phyloP scores from a whole-genome alignment of 495 filamentous ascomycete species.

The Pyronema domesticum region DNA sequence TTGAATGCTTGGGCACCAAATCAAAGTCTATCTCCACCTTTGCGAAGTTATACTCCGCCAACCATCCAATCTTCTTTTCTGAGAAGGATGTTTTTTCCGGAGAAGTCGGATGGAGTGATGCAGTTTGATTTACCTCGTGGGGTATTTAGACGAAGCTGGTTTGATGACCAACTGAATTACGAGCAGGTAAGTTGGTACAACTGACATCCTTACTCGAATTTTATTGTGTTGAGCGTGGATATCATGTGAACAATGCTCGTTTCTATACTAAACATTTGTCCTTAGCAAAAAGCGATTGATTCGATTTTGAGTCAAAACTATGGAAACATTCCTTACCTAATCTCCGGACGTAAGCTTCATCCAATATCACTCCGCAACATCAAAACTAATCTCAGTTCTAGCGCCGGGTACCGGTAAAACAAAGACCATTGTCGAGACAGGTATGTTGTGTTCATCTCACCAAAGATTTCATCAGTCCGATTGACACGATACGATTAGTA shows the following conservation, averaged over 20 bases:
- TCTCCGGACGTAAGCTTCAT: constrained; percentile 28
- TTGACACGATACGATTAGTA: constrained; percentile 7
- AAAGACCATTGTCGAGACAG: constrained; percentile 36
- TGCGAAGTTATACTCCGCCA: neutral
- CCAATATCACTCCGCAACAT: neutral
- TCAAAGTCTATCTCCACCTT: neutral
- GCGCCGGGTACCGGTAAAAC: constrained; percentile 39
- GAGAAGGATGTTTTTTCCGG: constrained; percentile 35
- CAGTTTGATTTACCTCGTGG: constrained; percentile 28
- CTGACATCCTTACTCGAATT: neutral
- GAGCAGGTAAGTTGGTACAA: constrained; percentile 26
- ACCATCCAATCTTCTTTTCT: constrained; percentile 23
- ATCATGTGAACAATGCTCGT: neutral
- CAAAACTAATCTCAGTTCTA: neutral
- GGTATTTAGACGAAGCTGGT: constrained; percentile 22
- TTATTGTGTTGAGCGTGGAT: no score
- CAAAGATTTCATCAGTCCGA: constrained; percentile 1
- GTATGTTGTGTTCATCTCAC: constrained; percentile 24
- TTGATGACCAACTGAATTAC: constrained; percentile 32
- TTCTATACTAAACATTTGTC: constrained; percentile 17
- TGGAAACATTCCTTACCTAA: constrained; percentile 34
- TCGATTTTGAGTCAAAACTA: constrained; percentile 30
- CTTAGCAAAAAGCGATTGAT: constrained; percentile 29
- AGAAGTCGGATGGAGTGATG: constrained; percentile 25
- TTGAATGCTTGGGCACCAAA: neutral